phyloP scores from a whole-genome alignment of 2,329 filamentous ascomycete species.

The Uncinocarpus reesii region DNA sequence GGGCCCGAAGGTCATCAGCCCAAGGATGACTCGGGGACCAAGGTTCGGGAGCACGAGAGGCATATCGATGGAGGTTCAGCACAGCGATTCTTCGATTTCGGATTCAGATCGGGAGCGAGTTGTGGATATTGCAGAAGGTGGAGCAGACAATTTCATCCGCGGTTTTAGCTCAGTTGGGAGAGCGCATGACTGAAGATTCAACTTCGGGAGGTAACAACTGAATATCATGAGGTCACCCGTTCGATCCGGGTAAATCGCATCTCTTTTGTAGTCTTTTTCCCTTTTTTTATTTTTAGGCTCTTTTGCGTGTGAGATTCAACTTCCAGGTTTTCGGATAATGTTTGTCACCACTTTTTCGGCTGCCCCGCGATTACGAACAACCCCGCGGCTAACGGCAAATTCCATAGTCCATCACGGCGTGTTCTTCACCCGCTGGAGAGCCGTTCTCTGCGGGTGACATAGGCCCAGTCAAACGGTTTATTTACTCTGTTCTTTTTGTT shows the following conservation, averaged over 20 bases:
- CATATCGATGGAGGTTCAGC: neutral
- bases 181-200: slow-evolving; percentile 8
- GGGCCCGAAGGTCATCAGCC: slow-evolving; percentile 76
- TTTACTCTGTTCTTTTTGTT: no score
- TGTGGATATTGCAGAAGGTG: neutral
- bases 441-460: no score
- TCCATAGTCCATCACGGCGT: neutral
- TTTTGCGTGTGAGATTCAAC: neutral
- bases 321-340: neutral
- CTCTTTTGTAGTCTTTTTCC: neutral
- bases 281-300: neutral
- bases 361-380: neutral
- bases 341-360: neutral
- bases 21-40: slow-evolving; percentile 65
- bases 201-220: slow-evolving; percentile 1
- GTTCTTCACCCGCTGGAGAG: neutral
- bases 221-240: slow-evolving; percentile 9
- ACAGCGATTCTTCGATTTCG: neutral
- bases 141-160: neutral
- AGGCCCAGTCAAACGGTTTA: no score
- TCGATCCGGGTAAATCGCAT: slow-evolving; percentile 9
- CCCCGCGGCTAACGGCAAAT: neutral
- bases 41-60: slow-evolving; percentile 25
- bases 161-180: slow-evolving; percentile 9
- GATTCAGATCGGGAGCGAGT: neutral